Percentiles rank a stretch among this genome's conserved stretches.
Conservation (phyloP, 345 rosid species). For the Citrus maxima region DNA sequence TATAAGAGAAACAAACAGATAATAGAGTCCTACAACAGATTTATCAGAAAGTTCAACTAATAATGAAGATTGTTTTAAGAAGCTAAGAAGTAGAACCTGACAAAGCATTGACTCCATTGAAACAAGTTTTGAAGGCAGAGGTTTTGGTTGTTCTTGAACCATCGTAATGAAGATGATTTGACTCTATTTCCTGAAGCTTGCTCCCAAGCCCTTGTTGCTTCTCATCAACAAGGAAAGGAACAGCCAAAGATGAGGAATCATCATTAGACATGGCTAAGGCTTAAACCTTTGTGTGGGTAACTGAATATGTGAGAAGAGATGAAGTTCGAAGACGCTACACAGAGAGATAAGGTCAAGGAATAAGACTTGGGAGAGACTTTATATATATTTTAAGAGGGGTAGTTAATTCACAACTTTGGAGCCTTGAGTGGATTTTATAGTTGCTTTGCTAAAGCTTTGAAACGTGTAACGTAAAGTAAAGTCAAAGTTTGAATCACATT, state of each 20-base stretch:
- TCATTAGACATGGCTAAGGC: background rate
- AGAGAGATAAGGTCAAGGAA: background rate
- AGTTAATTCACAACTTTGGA: background rate
- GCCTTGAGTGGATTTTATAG: background rate
- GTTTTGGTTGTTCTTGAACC: slow-evolving; percentile 4
- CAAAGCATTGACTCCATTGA: slow-evolving; percentile 42
- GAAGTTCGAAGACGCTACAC: background rate
- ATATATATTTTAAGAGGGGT: background rate
- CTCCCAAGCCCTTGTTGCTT: background rate
- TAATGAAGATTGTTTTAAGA: background rate
- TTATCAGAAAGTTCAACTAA: background rate
- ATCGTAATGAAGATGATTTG: background rate
- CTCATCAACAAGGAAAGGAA: slow-evolving; percentile 20
- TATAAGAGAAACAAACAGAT: too few relatives aligned
- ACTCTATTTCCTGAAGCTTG: slow-evolving; percentile 15
- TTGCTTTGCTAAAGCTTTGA: background rate
- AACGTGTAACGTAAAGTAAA: background rate
- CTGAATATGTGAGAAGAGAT: background rate
- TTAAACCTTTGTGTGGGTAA: background rate
- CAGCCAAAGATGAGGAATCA: background rate
- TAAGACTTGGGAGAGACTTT: background rate
- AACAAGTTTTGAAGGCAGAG: slow-evolving; percentile 32
- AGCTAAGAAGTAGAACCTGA: slow-evolving; percentile 25
- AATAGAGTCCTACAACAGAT: background rate
- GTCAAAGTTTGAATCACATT: background rate